phyloP scores from a whole-genome alignment of 1,284 basidiomycete species.

The Apiotrichum akiyoshidainum region DNA sequence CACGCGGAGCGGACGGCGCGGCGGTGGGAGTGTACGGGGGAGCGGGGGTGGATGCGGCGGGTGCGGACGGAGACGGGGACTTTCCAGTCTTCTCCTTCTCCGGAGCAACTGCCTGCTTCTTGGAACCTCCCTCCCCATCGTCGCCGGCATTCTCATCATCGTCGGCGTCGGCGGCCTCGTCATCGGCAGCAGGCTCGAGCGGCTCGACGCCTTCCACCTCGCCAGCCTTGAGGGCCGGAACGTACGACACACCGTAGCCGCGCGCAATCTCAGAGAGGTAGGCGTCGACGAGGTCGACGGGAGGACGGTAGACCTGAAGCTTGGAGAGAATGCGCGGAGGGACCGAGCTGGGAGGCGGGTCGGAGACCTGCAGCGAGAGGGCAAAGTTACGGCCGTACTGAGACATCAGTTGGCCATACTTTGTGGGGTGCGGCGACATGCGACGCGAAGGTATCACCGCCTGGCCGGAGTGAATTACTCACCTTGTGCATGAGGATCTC shows the following conservation, averaged over 20 bases:
- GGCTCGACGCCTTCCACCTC: neutral
- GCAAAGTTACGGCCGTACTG: conserved; percentile 48
- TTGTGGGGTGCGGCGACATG: neutral
- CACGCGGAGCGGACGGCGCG: neutral
- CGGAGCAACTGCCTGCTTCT: conserved; percentile 33
- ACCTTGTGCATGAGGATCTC: conserved; percentile 86
- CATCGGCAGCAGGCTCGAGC: neutral
- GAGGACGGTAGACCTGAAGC: conserved; percentile 66
- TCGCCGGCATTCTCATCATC: conserved; percentile 37
- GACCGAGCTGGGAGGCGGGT: conserved; percentile 54
- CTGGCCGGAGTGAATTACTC: conserved; percentile 3
- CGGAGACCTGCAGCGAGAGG: conserved; percentile 49
- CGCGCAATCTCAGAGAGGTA: conserved; percentile 83
- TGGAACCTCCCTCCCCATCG: conserved; percentile 27
- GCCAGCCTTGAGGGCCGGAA: conserved; percentile 43
- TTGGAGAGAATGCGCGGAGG: conserved; percentile 59
- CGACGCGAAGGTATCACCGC: neutral
- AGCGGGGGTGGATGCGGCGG: neutral
- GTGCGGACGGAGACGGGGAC: neutral
- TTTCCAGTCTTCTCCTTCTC: conserved; percentile 16
- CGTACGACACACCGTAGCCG: conserved; percentile 76
- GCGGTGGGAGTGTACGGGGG: neutral
- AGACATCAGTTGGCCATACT: neutral
- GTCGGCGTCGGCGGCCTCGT: conserved; percentile 13
- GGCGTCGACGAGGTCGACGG: conserved; percentile 72